Conservation (phyloP, 176 grass and related monocot species). For the Juncus effusus region DNA sequence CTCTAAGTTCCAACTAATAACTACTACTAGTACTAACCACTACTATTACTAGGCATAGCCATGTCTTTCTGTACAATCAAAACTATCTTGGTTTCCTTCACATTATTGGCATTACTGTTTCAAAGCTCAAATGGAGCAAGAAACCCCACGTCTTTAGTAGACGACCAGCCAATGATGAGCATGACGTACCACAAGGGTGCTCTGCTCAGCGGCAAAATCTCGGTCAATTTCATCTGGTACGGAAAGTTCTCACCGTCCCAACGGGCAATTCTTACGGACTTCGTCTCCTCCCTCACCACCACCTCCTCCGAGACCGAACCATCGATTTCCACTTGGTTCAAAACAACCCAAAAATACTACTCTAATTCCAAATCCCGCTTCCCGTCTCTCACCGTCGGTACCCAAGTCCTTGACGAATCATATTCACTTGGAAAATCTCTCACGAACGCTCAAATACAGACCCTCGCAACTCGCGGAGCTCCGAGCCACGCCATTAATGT, state of each 20-base stretch:
- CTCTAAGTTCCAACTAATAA: too few relatives aligned
- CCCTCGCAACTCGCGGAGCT: constrained; percentile 34
- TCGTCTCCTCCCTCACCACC: constrained; percentile 43
- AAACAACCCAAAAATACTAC: constrained; percentile 65
- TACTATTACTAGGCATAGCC: constrained; percentile 1
- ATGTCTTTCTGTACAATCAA: constrained; percentile 4
- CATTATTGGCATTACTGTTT: constrained; percentile 22
- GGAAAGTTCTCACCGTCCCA: constrained; percentile 63
- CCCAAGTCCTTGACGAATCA: constrained; percentile 44
- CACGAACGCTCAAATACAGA: constrained; percentile 34
- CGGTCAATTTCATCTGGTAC: constrained; percentile 77
- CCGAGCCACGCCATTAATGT: constrained; percentile 57
- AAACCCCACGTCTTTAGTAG: constrained; percentile 33
- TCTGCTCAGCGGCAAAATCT: constrained; percentile 53
- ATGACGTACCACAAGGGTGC: constrained; percentile 85
- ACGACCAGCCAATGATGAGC: constrained; percentile 52
- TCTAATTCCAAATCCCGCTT: constrained; percentile 43
- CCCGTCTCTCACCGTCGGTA: constrained; percentile 24
- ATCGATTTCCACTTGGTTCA: constrained; percentile 68
- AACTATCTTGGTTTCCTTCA: constrained; percentile 18
- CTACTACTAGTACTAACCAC: background rate
- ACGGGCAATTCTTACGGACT: constrained; percentile 62
- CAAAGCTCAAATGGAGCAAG: constrained; percentile 34
- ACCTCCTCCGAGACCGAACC: constrained; percentile 34
- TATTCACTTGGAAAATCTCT: constrained; percentile 55